Evolutionary conservation across 192 early-diverging fungal genomes (phyloP), one percentile per base, ranked within the genome.

Genomic region (Coemansia sp.): DNA sequence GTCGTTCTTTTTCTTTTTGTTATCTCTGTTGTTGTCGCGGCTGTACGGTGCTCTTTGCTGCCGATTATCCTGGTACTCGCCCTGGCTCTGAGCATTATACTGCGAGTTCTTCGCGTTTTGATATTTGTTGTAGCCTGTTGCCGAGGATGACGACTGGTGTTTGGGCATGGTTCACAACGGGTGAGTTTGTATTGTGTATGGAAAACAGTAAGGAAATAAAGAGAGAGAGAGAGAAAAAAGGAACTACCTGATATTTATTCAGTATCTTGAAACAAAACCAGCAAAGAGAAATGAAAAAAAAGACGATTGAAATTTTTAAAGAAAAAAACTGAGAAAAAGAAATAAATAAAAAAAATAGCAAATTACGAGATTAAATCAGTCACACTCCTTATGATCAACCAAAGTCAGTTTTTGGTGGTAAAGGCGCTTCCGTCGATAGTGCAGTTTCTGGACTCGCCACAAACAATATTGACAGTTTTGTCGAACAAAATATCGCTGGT

Each of bases 401-500:
- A 41, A 12, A 12, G 8, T 41, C 39, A 41, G 39, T 41, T 60
- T n/a, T 60, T 35, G 58, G 32, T 39, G 11, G 20, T 20, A 62
- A 62, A 62, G 32, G 61, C 32, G 11, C 38, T 58, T 28, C 59
- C 70, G n/a, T 41, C 64, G 55, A 76, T 56, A 5, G 54, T 57
- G 55, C 78, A 81, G 65, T 72, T 70, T 5, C 68, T 69, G 14
- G 66, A 36, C 18, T 63, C 39, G 34, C 45, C 67, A 55, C 79
- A 81, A 14, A 66, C 22, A n/a, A 81, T 65, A 41, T 51, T 64
- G 34, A 81, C 79, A 11, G 61, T 60, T 61, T 81, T 81, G 62
- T 81, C 79, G 67, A 81, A 81, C 65, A 38, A 61, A 64, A 81
- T 55, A 38, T 81, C 52, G 32, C 55, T 73, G 11, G 79, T 64